Percentiles rank a stretch among this genome's conserved stretches.
Conservation (phyloP, 2,329 filamentous ascomycete species). For the Pezicula rhizophila region DNA sequence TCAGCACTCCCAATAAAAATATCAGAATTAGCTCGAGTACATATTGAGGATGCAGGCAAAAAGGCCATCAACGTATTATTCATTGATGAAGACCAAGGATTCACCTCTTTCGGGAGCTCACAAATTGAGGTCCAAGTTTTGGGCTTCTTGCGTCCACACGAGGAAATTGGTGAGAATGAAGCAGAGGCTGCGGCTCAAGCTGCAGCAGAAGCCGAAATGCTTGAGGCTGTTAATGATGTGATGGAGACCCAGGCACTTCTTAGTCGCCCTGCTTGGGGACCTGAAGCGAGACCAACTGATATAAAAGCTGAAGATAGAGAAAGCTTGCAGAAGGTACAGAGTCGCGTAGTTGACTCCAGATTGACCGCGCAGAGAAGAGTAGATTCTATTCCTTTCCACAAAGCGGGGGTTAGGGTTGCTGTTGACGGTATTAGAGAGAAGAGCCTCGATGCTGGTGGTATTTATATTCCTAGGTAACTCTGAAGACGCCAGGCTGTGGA, state of each 20-base stretch:
- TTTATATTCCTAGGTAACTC: constrained; percentile 27
- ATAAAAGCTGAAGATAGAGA: constrained; percentile 34
- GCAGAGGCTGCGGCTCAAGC: constrained; percentile 32
- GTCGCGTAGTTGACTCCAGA: constrained; percentile 42
- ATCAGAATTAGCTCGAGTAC: constrained; percentile 14
- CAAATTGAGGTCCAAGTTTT: constrained; percentile 51
- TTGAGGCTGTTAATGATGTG: constrained; percentile 33
- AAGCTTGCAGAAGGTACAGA: constrained; percentile 30
- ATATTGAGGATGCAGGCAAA: constrained; percentile 37
- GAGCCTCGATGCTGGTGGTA: constrained; percentile 26
- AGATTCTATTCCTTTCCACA: constrained; percentile 53
- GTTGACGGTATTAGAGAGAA: constrained; percentile 42
- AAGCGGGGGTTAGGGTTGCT: constrained; percentile 50
- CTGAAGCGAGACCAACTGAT: constrained; percentile 20
- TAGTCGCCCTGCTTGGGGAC: constrained; percentile 32
- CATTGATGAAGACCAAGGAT: constrained; percentile 42
- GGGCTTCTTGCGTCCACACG: constrained; percentile 47
- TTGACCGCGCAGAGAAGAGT: constrained; percentile 46
- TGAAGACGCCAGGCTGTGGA: too few relatives aligned
- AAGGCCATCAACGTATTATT: constrained; percentile 48
- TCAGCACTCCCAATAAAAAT: constrained; percentile 46
- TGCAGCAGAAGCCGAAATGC: constrained; percentile 30
- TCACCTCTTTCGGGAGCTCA: constrained; percentile 32
- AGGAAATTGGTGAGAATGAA: constrained; percentile 39
- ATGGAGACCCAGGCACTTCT: constrained; percentile 30